Evolutionary conservation across 129 eudicot species (phyloP).

Genomic region (Flaveria sonorensis): DNA sequence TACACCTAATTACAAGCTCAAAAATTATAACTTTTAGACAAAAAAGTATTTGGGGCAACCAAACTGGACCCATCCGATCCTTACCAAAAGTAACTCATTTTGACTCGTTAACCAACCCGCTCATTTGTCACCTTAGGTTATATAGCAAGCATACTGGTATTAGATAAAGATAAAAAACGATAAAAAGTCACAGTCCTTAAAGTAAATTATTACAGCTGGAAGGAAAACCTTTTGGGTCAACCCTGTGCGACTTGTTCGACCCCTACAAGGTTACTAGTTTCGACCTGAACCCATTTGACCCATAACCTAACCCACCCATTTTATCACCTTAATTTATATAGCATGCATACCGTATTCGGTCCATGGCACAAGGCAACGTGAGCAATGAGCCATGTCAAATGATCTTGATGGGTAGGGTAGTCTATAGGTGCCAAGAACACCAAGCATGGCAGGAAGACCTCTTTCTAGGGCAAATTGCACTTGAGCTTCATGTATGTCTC

Average conservation of each 20-base stretch:
- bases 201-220: neutral
- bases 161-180: neutral
- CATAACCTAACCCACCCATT: neutral
- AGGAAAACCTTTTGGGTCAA: neutral
- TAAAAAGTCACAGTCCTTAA: neutral
- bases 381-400: slow-evolving; percentile 60
- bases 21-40: neutral
- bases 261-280: neutral
- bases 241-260: neutral
- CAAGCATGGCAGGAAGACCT: slow-evolving; percentile 65
- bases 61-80: neutral
- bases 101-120: neutral
- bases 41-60: neutral
- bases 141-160: neutral
- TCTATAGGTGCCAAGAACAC: slow-evolving; percentile 54
- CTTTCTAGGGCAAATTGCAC: slow-evolving; percentile 57
- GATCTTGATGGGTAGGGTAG: slow-evolving; percentile 55
- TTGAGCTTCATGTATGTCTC: slow-evolving; percentile 49
- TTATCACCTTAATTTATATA: neutral
- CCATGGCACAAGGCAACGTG: slow-evolving; percentile 55
- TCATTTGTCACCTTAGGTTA: neutral
- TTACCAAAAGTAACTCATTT: neutral
- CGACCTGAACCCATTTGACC: neutral
- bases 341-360: slow-evolving; percentile 30
- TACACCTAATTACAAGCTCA: neutral